phyloP scores from a whole-genome alignment of 2,329 filamentous ascomycete species.

The Colletotrichum higginsianum region DNA sequence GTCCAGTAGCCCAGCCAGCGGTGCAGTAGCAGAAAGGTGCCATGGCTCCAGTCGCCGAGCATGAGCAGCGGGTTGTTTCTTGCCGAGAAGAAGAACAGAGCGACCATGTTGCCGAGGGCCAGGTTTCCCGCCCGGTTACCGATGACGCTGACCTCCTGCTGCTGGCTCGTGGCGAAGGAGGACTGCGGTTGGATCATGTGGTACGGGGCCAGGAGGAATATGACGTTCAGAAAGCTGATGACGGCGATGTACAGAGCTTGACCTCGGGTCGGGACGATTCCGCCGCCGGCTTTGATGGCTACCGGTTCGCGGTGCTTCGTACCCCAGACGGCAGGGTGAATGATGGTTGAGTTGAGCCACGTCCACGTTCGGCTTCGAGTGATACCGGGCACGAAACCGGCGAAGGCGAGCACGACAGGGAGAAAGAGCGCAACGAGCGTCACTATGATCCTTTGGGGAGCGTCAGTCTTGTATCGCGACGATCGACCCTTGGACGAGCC shows the following conservation, averaged over 20 bases:
- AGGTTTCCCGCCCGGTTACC: conserved; percentile 53
- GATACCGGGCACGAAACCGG: conserved; percentile 48
- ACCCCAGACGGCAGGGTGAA: neutral
- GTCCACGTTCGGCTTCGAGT: neutral
- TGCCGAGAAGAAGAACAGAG: conserved; percentile 53
- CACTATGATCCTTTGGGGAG: conserved; percentile 42
- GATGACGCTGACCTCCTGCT: conserved; percentile 47
- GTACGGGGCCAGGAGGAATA: conserved; percentile 48
- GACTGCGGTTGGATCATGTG: conserved; percentile 41
- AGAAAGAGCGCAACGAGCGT: conserved; percentile 45
- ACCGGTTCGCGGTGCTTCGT: conserved; percentile 37
- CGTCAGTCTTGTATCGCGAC: neutral
- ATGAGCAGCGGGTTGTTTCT: conserved; percentile 59
- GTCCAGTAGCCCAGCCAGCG: conserved; percentile 59
- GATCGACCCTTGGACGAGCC: neutral
- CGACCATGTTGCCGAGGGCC: conserved; percentile 52
- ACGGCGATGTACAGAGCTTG: conserved; percentile 54
- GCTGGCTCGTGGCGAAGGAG: conserved; percentile 41
- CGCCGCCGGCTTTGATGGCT: conserved; percentile 51
- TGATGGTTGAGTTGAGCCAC: neutral
- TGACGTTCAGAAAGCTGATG: conserved; percentile 50
- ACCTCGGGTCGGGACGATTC: conserved; percentile 55
- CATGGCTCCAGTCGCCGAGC: conserved; percentile 59
- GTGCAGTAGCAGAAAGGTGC: conserved; percentile 60
- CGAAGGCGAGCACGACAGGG: conserved; percentile 48